phyloP scores from a whole-genome alignment of 148 eudicot species.

The Camellia granthamiana region DNA sequence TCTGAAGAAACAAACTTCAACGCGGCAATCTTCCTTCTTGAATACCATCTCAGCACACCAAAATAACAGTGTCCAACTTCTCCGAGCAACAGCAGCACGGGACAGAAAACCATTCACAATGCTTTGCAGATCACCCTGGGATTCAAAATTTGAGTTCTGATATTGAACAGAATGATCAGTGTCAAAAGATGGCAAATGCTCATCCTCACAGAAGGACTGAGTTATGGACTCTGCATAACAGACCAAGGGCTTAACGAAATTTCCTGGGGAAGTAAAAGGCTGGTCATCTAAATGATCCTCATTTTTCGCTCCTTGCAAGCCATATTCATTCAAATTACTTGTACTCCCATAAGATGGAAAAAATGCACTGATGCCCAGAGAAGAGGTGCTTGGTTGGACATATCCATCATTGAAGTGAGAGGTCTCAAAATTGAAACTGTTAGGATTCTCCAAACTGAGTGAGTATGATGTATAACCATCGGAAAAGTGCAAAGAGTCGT shows the following conservation, averaged over 20 bases:
- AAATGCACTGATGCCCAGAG: constrained; percentile 51
- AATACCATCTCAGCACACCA: background rate
- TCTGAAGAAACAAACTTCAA: background rate
- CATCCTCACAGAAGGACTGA: background rate
- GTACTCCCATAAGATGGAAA: constrained; percentile 39
- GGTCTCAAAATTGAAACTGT: too few species aligned
- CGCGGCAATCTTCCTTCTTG: background rate
- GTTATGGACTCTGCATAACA: background rate
- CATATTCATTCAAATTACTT: constrained; percentile 43
- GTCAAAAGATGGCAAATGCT: background rate
- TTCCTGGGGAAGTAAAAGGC: background rate
- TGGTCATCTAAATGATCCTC: constrained; percentile 27
- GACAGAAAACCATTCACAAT: background rate
- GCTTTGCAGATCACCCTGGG: background rate
- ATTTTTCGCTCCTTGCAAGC: constrained; percentile 32
- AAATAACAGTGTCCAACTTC: background rate
- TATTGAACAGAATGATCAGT: background rate
- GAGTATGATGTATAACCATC: too few species aligned
- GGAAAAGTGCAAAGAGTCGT: too few species aligned
- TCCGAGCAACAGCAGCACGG: background rate
- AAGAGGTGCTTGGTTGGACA: constrained; percentile 7
- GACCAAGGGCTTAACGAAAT: background rate
- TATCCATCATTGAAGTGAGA: too few species aligned
- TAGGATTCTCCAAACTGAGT: too few species aligned
- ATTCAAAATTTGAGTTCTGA: background rate